These are phyloP conservation scores for Trichopus zeylanicus DNA, from an alignment of 116 monocot species.

Conservation along the genomic window DNA sequence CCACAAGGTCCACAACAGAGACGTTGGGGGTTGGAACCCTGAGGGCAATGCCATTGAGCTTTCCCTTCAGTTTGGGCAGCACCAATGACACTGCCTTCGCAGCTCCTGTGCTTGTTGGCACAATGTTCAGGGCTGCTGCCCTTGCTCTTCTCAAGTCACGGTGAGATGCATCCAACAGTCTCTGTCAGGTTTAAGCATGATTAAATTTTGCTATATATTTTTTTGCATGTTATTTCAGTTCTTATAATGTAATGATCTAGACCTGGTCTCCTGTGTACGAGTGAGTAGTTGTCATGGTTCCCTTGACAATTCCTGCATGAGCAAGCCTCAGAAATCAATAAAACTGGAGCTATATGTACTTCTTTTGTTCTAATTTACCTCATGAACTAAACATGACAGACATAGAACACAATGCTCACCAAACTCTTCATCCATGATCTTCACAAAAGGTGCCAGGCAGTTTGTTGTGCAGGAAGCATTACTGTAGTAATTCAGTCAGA, in stretches of 20 bases:
- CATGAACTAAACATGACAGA: no score
- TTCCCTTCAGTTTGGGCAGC: conserved; percentile 88
- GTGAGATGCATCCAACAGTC: conserved; percentile 87
- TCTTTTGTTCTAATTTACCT: no score
- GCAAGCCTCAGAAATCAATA: not conserved
- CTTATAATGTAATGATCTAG: not conserved
- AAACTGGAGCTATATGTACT: not conserved
- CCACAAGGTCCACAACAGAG: conserved; percentile 85
- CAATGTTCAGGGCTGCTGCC: conserved; percentile 91
- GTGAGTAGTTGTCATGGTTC: conserved; percentile 98
- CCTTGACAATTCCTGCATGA: conserved; percentile 86
- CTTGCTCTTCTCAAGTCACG: conserved; percentile 84
- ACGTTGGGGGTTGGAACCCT: conserved; percentile 95
- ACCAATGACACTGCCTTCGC: conserved; percentile 93
- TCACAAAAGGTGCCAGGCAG: conserved; percentile 91
- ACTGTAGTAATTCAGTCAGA: conserved; percentile 34
- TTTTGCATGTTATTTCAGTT: not conserved
- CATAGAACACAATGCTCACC: conserved; percentile 28
- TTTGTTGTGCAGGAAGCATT: conserved; percentile 98
- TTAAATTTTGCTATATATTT: not conserved
- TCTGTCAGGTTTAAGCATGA: conserved; percentile 23
- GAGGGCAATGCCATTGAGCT: conserved; percentile 95
- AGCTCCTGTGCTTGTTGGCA: conserved; percentile 95
- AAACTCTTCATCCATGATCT: conserved; percentile 84
- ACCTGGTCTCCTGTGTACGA: conserved; percentile 98